A percentile compares a stretch with the other conserved stretches of the same genome.
These are phyloP conservation scores for Sclerotinia spermophila DNA, from an alignment of 2,329 filamentous ascomycete species.

Conservation along the genomic window DNA sequence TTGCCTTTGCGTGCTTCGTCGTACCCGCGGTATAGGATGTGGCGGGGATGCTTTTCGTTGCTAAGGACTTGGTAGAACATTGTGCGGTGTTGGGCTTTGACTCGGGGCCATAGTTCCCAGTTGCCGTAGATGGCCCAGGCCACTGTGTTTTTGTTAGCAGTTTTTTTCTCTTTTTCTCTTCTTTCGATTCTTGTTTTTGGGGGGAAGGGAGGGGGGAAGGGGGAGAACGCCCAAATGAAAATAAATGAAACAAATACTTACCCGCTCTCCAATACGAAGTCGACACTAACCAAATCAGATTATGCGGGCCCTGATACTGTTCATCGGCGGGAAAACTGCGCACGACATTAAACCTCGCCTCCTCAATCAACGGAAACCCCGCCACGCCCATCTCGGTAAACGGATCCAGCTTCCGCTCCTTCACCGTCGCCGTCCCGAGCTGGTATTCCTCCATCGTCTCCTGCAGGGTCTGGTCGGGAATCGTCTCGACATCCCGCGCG, in stretches of 20 bases:
- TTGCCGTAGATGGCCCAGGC: conserved; percentile 9
- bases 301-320: not conserved
- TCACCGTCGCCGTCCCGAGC: not conserved
- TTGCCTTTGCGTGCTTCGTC: not conserved
- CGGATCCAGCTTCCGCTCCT: not conserved
- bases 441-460: not conserved
- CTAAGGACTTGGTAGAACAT: not conserved
- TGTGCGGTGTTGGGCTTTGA: conserved; percentile 7
- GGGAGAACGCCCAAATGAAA: no score
- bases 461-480: not conserved
- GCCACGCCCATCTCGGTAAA: not conserved
- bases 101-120: not conserved
- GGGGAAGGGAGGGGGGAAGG: not conserved
- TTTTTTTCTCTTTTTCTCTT: rapidly evolving
- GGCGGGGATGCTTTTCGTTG: not conserved
- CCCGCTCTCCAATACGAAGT: not conserved
- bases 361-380: not conserved
- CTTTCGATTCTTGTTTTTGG: not conserved
- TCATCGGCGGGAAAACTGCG: not conserved
- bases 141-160: not conserved
- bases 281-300: not conserved
- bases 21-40: not conserved
- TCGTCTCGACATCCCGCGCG: not conserved
- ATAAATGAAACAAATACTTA: not conserved
- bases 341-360: not conserved